Evolutionary conservation across 2,329 filamentous ascomycete species (phyloP).

Genomic region (Pseudogymnoascus sp.): DNA sequence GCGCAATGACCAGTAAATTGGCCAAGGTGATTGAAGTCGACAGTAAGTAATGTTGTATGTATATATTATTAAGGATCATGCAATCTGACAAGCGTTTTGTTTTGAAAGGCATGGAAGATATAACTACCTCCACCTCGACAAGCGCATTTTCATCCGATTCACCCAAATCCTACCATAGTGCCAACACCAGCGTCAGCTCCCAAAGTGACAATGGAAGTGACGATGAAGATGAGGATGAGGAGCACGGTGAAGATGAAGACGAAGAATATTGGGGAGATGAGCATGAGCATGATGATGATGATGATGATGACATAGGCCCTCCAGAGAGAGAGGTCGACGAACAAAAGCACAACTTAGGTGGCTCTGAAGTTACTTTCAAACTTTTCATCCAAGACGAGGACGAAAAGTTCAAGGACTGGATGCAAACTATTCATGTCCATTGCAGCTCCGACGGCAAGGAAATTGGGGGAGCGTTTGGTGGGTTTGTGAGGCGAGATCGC

Average conservation of each 20-base stretch:
- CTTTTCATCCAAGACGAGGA: not conserved
- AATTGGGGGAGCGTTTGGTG: slow-evolving; percentile 21
- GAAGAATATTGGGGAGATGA: not conserved
- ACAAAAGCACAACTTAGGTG: not conserved
- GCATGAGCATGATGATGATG: slow-evolving; percentile 4
- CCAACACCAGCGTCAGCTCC: not conserved
- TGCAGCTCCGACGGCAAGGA: slow-evolving; percentile 13
- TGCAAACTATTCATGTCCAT: slow-evolving; percentile 12
- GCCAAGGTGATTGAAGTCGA: not conserved
- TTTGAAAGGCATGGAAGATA: not conserved
- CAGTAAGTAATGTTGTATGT: not conserved
- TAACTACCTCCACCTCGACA: not conserved
- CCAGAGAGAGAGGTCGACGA: slow-evolving; percentile 11
- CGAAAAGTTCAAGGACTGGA: slow-evolving; percentile 11
- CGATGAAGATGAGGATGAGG: slow-evolving; percentile 5
- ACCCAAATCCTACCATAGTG: not conserved
- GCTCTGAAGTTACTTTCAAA: not conserved
- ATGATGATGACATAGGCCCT: slow-evolving; percentile 9
- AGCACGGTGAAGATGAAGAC: not conserved
- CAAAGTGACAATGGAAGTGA: not conserved
- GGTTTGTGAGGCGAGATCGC: slow-evolving; percentile 19
- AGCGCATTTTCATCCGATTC: not conserved
- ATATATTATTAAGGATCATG: not conserved
- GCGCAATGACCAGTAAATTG: not conserved
- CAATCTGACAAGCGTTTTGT: not conserved